Conservation (phyloP, 2,329 filamentous ascomycete species). For the Penicillium digitatum region DNA sequence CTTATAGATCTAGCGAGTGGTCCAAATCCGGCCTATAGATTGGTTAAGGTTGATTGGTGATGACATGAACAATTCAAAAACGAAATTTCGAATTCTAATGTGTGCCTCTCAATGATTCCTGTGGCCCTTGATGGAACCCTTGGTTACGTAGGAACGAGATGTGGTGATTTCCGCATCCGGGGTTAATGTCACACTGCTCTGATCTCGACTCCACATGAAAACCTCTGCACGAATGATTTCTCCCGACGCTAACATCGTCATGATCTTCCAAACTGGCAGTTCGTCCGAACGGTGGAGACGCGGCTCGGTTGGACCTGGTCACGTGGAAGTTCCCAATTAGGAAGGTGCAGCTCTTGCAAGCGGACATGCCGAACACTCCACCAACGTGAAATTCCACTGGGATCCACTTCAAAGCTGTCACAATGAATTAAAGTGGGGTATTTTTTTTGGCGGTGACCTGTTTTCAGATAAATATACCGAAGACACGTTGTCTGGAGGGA, state of each 20-base stretch:
- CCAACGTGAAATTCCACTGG: conserved; percentile 9
- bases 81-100: conserved; percentile 3
- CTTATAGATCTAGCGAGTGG: conserved; percentile 18
- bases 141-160: conserved; percentile 7
- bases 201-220: conserved; percentile 1
- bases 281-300: neutral
- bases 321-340: conserved; percentile 17
- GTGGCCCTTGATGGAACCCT: conserved; percentile 12
- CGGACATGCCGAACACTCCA: conserved; percentile 6
- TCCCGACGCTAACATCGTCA: neutral
- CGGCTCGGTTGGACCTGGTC: neutral
- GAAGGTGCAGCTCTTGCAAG: conserved; percentile 13
- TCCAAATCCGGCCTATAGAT: conserved; percentile 20
- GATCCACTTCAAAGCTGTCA: neutral
- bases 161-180: conserved; percentile 23
- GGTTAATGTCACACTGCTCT: conserved; percentile 18
- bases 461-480: neutral
- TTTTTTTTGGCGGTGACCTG: neutral
- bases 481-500: neutral
- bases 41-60: conserved; percentile 12
- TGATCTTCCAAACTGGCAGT: neutral
- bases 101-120: conserved; percentile 17
- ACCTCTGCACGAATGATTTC: neutral
- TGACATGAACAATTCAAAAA: conserved; percentile 11
- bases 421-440: neutral